A percentile compares a stretch with the other conserved stretches of the same genome.
Evolutionary conservation across 169 alveolate genomes (phyloP).

Genomic region (Cytauxzoon felis): DNA sequence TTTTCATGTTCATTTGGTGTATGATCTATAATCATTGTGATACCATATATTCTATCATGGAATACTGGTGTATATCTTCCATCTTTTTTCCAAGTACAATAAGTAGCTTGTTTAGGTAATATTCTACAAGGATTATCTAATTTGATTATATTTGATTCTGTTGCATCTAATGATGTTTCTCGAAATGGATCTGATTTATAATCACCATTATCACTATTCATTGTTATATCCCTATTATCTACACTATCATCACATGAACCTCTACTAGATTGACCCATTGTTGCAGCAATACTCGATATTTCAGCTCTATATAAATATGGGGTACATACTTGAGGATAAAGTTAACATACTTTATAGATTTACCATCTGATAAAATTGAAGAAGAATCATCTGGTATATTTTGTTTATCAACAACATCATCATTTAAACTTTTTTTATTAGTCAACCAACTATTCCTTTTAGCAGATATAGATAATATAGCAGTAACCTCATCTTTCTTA

Average conservation of each 20-base stretch:
- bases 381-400: constrained; percentile 63
- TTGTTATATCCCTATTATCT: constrained; percentile 34
- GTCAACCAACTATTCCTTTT: constrained; percentile 67
- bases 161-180: constrained; percentile 20
- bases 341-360: constrained; percentile 30
- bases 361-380: constrained; percentile 69
- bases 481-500: constrained; percentile 80
- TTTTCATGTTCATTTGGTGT: constrained; percentile 51
- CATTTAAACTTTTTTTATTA: constrained; percentile 38
- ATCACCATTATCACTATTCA: constrained; percentile 40
- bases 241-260: constrained; percentile 64
- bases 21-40: constrained; percentile 79
- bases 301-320: constrained; percentile 40
- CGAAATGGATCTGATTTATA: constrained; percentile 6
- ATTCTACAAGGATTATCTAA: constrained; percentile 89
- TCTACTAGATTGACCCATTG: constrained; percentile 72
- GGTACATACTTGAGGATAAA: background rate
- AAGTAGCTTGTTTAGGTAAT: constrained; percentile 83
- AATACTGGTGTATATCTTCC: constrained; percentile 84
- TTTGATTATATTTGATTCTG: constrained; percentile 26
- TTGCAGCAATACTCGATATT: constrained; percentile 72
- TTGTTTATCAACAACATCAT: constrained; percentile 15
- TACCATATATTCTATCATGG: constrained; percentile 79
- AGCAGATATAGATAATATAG: constrained; percentile 77
- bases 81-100: constrained; percentile 63